Percentiles rank a stretch among this genome's conserved stretches.
These are phyloP conservation scores for Chrysosporium keratinophilum DNA, from an alignment of 2,329 filamentous ascomycete genomes.

Conservation along the genomic window DNA sequence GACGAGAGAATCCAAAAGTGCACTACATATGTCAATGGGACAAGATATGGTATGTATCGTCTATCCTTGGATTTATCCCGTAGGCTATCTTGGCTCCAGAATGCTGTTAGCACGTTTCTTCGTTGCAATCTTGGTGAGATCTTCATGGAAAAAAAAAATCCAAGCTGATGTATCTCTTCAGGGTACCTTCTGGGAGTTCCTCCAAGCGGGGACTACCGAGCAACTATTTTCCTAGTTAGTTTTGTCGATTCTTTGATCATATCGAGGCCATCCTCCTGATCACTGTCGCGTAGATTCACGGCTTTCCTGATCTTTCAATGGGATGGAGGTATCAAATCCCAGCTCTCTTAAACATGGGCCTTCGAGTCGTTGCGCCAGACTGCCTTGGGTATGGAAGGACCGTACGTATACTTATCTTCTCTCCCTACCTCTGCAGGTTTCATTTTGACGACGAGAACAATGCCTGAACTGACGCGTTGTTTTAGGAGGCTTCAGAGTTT, in stretches of 20 bases:
- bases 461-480: neutral
- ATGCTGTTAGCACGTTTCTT: too few species aligned
- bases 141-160: neutral
- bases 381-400: slow-evolving; percentile 79
- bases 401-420: slow-evolving; percentile 30
- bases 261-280: neutral
- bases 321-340: slow-evolving; percentile 90
- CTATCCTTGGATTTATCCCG: neutral
- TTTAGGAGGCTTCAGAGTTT: slow-evolving; percentile 36
- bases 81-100: too few species aligned
- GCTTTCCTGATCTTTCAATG: slow-evolving; percentile 71
- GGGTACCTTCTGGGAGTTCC: slow-evolving; percentile 47
- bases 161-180: slow-evolving; percentile 16
- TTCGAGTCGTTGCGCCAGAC: slow-evolving; percentile 74
- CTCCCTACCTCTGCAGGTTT: too few species aligned
- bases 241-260: neutral
- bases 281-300: slow-evolving; percentile 47
- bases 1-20: slow-evolving; percentile 58
- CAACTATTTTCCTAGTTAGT: slow-evolving; percentile 46
- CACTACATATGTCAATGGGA: slow-evolving; percentile 54
- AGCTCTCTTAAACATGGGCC: slow-evolving; percentile 56
- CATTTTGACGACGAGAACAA: neutral
- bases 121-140: too few species aligned
- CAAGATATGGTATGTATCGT: slow-evolving; percentile 50
- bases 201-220: slow-evolving; percentile 33